phyloP scores from a whole-genome alignment of 805 yeast genomes.

The Pichia rugopelliculosa region DNA sequence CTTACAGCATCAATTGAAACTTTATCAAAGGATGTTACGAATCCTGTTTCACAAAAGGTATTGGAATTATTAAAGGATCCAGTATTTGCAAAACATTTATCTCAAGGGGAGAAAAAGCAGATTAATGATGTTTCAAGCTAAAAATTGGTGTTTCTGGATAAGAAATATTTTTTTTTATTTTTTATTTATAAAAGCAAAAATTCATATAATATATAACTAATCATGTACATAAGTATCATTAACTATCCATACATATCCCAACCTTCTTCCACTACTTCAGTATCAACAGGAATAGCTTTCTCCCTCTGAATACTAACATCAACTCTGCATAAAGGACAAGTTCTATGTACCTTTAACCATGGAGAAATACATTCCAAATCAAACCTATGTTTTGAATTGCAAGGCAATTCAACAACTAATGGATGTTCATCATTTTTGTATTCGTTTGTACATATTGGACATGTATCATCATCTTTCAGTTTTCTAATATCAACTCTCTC shows the following conservation, averaged over 20 bases:
- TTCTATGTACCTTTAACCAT: conserved; percentile 68
- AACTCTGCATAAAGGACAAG: conserved; percentile 83
- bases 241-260: conserved; percentile 69
- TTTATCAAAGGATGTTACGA: conserved; percentile 16
- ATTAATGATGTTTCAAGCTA: conserved; percentile 9
- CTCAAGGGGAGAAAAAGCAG: conserved; percentile 18
- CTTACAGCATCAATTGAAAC: conserved; percentile 20
- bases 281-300: conserved; percentile 31
- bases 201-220: background rate
- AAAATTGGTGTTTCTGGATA: too few species aligned
- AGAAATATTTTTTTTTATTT: too few species aligned
- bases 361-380: conserved; percentile 89
- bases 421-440: conserved; percentile 72
- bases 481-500: conserved; percentile 53
- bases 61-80: conserved; percentile 65
- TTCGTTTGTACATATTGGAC: conserved; percentile 78
- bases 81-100: conserved; percentile 52
- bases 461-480: conserved; percentile 45
- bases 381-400: conserved; percentile 61
- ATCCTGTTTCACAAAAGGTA: conserved; percentile 57
- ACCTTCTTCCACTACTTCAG: conserved; percentile 59
- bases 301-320: conserved; percentile 51
- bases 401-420: conserved; percentile 66
- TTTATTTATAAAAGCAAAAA: background rate
- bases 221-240: background rate